Base-by-base conservation (phyloP, 2,329 filamentous ascomycete genomes). In the Penicillium polonicum region DNA sequence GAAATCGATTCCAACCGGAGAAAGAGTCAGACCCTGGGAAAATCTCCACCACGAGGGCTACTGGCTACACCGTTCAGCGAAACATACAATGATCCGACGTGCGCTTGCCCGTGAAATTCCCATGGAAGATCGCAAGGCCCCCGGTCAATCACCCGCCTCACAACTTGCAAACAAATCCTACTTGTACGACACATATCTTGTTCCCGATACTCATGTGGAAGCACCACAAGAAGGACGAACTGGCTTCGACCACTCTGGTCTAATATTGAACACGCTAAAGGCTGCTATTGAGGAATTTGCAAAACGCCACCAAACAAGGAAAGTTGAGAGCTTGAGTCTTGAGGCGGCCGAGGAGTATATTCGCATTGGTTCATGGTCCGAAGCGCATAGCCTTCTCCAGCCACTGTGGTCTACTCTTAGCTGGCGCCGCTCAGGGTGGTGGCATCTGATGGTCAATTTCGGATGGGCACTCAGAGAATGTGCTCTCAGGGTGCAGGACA, bases 341-440 rank as follows among this genome's bases (percentile, higher is more conserved):
- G 81, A 85, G 48, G 77, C 82, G 21, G 83, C 82, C 1, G 78
- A 80, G 58, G 83, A 85, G 60, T 71, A 85, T 31, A 77, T 85
- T 42, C 74, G 78, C 39, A 74, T 75, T 19, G 78, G 76, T 19
- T 76, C 76, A 29, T 85, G 82, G 72, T 67, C 72, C 5, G 78
- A 83, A 45, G 85, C 83, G 7, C 73, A 83, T 52, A 69, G 77
- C 25, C 72, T 82, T 3, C 73, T 88, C 21, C 73, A 74, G 36
- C 77, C 82, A 4, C 67, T 86, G 1, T 88, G 85, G 85, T 68
- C 80, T 41, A 76, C 69, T 10, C 79, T 83, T 68, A 78, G 74
- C n/a, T 88, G 85, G 85, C 80, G 85, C 45, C 72, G 71, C 43
- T 80, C 85, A 65, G 78, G 81, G n/a, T 88, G 85, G 85, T 84